Base-by-base conservation (phyloP, 2,329 filamentous ascomycete genomes). In the Rutstroemia sydowiana region DNA sequence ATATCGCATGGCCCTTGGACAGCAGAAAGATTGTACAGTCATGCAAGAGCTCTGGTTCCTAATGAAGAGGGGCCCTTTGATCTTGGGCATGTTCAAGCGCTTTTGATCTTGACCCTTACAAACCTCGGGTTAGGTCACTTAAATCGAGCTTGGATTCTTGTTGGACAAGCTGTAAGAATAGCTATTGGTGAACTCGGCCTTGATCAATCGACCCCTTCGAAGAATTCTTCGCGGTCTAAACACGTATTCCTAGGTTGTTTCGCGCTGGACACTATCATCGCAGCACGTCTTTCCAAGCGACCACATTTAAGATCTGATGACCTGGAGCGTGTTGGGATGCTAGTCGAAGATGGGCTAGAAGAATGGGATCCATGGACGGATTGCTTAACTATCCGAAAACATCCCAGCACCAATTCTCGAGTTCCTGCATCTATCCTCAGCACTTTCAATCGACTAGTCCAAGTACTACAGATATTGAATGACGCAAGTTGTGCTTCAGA, bases 311-410 rank as follows among this genome's bases (percentile, higher is more conserved):
- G 68, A 51, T 63, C 67, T 9, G 69, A 71, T 13, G 75, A 79
- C 47, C 64, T 79, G 23, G 66, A 71, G n/a, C 65, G 67, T 34
- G 63, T 65, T 46, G 74, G 75, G 9, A 66, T 69, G 2, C 69
- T 85, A 2, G 73, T 79, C 23, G 82, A 87, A 64, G 81, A 86
- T 59, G 82, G 82, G 1, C 69, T 84, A 18, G 85, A 88, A 61
- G 84, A 88, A 68, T 88, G 85, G 85, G 81, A 85, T 57, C 80
- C 82, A 1, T 89, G 85, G 85, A 73, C 74, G 16, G 77, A 81
- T 23, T 72, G 73, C 54, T 59, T 72, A 52, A 66, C 69, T 56
- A 68, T 70, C 37, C 62, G 66, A 20, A 55, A 70, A 55, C 55
- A 41, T 16, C 50, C 32, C 26, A 42, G 41, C 9, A 55, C 51